Conservation (phyloP, 306 rosid genomes). For the barrel medic (Medicago truncatula) region MtrunA17r5.0-ANR NC_053045.1:49122001-49122500, state of each 20-base stretch:
- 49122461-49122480: slow-evolving; percentile 51
- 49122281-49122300: slow-evolving; percentile 43
- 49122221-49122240: slow-evolving; percentile 88
- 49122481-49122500: slow-evolving; percentile 34
- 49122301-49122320: slow-evolving; percentile 46
- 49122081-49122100: slow-evolving; percentile 13
- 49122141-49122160: slow-evolving; percentile 45
- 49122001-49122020: background rate
- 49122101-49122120: slow-evolving; percentile 14
- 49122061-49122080: background rate
- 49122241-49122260: slow-evolving; percentile 89
- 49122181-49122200: slow-evolving; percentile 71
- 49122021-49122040: slow-evolving; percentile 17
- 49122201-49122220: slow-evolving; percentile 71
- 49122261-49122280: slow-evolving; percentile 76
- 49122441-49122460: slow-evolving; percentile 66
- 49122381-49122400: slow-evolving; percentile 77
- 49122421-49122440: slow-evolving; percentile 98
- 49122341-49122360: slow-evolving; percentile 46
- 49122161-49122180: slow-evolving; percentile 63
- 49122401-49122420: slow-evolving; percentile 86
- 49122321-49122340: slow-evolving; percentile 47
- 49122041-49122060: slow-evolving; percentile 16
- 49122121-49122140: slow-evolving; percentile 30
- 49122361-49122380: slow-evolving; percentile 54